Percentiles rank a stretch among this genome's conserved stretches.
Evolutionary conservation across 352 stramenopile genomes (phyloP).

Genomic region (Globisporangium parvum): DNA sequence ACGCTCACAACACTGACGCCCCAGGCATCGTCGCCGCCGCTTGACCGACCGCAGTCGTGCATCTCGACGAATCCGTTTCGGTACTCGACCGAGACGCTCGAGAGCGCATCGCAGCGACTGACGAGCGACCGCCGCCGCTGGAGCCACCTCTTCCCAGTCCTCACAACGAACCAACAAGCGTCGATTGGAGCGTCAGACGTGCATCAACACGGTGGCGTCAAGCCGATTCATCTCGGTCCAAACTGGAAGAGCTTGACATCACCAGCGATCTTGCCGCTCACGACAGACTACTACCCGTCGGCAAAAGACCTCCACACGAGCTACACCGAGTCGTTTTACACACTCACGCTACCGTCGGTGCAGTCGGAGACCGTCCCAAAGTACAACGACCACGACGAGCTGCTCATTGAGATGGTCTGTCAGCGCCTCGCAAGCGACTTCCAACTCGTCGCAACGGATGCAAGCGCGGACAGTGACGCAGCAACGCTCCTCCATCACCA

Average conservation of each 20-base stretch:
- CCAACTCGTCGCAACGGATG: conserved; percentile 44
- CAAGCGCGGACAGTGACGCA: not conserved
- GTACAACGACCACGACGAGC: conserved; percentile 57
- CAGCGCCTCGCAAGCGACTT: conserved; percentile 73
- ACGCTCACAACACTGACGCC: conserved; percentile 3
- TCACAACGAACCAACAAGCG: conserved; percentile 12
- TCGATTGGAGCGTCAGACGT: not conserved
- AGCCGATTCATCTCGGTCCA: conserved; percentile 70
- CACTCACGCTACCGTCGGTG: conserved; percentile 52
- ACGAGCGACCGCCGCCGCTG: conserved; percentile 91
- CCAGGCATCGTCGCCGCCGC: not conserved
- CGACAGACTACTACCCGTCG: conserved; percentile 84
- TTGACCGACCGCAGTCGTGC: not conserved
- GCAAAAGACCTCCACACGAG: conserved; percentile 51
- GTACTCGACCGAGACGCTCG: conserved; percentile 31
- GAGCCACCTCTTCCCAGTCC: conserved; percentile 93
- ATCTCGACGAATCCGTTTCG: conserved; percentile 38
- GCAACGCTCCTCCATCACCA: conserved; percentile 5
- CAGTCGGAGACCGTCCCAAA: conserved; percentile 42
- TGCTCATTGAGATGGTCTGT: conserved; percentile 80
- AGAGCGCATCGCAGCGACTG: conserved; percentile 25
- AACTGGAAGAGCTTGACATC: conserved; percentile 96
- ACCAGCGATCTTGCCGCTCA: conserved; percentile 91
- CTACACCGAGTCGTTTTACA: conserved; percentile 83
- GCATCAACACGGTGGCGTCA: conserved; percentile 3